Percentiles rank a stretch among this genome's conserved stretches.
phyloP scores from a whole-genome alignment of 305 asterid genomes.

The Solanum hybrid region DNA sequence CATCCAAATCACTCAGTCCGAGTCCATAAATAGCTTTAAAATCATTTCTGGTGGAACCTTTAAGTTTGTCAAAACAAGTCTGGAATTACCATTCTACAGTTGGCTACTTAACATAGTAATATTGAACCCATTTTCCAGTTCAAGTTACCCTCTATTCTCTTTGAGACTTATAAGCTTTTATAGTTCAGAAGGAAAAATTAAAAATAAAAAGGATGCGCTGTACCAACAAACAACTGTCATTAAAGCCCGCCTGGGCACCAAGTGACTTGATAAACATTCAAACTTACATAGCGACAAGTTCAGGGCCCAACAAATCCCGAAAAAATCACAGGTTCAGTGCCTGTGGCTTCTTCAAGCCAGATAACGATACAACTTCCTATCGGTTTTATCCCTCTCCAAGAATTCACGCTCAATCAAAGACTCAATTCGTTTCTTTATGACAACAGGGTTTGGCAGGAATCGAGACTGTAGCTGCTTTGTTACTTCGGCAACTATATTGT shows the following conservation, averaged over 20 bases:
- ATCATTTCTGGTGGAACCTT: neutral
- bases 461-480: conserved; percentile 24
- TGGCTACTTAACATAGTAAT: neutral
- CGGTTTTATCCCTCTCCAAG: conserved; percentile 22
- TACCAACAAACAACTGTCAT: conserved; percentile 3
- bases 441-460: conserved; percentile 24
- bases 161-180: neutral
- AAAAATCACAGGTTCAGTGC: neutral
- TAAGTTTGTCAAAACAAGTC: neutral
- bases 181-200: neutral
- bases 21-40: neutral
- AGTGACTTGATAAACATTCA: neutral
- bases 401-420: conserved; percentile 25
- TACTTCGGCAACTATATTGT: conserved; percentile 23
- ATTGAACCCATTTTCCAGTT: neutral
- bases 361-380: conserved; percentile 26
- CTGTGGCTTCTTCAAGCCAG: conserved; percentile 16
- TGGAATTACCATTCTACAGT: neutral
- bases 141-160: neutral
- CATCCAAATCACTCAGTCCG: neutral
- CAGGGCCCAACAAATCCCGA: neutral
- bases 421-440: conserved; percentile 26
- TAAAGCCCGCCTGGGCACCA: conserved; percentile 4
- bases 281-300: conserved; percentile 3
- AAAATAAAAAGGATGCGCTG: neutral